Evolutionary conservation across 441 rosid genomes (phyloP).

Genomic region (Pelargonium cotyledonis): DNA sequence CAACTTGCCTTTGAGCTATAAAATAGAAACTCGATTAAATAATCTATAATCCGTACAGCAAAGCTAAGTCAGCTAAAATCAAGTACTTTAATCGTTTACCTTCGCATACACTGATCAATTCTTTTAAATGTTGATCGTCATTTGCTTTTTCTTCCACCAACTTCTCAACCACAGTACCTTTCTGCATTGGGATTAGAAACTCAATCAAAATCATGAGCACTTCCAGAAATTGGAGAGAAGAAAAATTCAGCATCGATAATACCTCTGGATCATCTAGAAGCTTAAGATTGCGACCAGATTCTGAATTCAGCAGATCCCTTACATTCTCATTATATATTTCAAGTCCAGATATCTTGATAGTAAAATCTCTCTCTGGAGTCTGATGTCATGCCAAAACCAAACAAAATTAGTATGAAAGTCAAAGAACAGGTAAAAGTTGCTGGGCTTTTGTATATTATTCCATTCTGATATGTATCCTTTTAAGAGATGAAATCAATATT

Average conservation of each 20-base stretch:
- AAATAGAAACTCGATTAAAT: slow-evolving; percentile 20
- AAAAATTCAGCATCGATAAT: slow-evolving; percentile 11
- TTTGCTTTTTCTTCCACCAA: slow-evolving; percentile 83
- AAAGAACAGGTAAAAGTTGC: not conserved
- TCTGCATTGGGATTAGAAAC: slow-evolving; percentile 34
- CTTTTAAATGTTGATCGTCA: slow-evolving; percentile 68
- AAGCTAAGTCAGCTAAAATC: slow-evolving; percentile 10
- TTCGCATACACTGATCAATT: slow-evolving; percentile 80
- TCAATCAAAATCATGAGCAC: slow-evolving; percentile 5
- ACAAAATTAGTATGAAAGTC: slow-evolving; percentile 9
- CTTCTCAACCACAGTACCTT: slow-evolving; percentile 97
- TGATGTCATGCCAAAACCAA: slow-evolving; percentile 32
- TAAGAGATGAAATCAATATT: not conserved
- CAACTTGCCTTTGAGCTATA: slow-evolving; percentile 98
- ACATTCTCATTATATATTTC: slow-evolving; percentile 98
- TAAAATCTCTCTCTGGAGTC: slow-evolving; percentile 95
- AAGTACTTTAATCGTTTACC: slow-evolving; percentile 40
- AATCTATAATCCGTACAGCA: slow-evolving; percentile 7
- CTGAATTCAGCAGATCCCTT: slow-evolving; percentile 79
- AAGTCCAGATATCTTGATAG: slow-evolving; percentile 85
- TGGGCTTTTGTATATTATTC: too few species aligned
- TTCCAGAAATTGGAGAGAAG: not conserved
- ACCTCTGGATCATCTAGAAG: slow-evolving; percentile 99
- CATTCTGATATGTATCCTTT: too few species aligned
- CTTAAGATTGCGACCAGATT: slow-evolving; percentile 88